Conservation (phyloP, 352 stramenopile species). For the Globisporangium paddicum region DNA sequence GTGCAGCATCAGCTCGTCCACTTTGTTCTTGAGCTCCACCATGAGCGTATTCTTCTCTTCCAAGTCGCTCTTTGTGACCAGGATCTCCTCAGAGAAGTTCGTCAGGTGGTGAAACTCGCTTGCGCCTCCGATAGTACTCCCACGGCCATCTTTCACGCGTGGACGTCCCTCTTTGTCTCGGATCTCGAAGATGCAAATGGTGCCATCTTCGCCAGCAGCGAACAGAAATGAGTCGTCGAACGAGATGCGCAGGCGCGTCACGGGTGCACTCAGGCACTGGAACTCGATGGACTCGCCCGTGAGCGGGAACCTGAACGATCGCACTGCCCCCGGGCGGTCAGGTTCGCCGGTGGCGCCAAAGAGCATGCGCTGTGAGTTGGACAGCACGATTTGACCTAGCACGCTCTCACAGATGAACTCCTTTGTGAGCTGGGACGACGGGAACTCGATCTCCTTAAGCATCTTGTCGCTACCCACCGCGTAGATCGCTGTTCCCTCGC, state of each 20-base stretch:
- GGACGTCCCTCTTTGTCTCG: constrained; percentile 81
- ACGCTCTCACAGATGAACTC: constrained; percentile 79
- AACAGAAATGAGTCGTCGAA: constrained; percentile 89
- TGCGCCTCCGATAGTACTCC: constrained; percentile 6
- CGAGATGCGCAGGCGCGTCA: constrained; percentile 83
- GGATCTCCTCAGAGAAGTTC: constrained; percentile 70
- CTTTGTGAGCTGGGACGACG: constrained; percentile 66
- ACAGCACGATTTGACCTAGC: constrained; percentile 84
- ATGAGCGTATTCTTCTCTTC: constrained; percentile 92
- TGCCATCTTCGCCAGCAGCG: constrained; percentile 83
- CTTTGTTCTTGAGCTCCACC: constrained; percentile 92
- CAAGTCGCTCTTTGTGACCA: constrained; percentile 89
- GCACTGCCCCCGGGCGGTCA: constrained; percentile 68
- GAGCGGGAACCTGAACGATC: constrained; percentile 89
- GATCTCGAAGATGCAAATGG: constrained; percentile 85
- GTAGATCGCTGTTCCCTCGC: constrained; percentile 74
- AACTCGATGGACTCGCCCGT: constrained; percentile 88
- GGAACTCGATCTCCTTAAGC: constrained; percentile 89
- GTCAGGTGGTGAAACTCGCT: constrained; percentile 16
- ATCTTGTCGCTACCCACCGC: constrained; percentile 86
- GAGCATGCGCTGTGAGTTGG: constrained; percentile 81
- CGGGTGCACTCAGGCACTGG: constrained; percentile 63
- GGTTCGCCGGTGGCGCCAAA: constrained; percentile 82
- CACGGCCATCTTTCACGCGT: constrained; percentile 28
- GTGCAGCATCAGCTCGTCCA: constrained; percentile 92